Base-by-base conservation (phyloP, 352 stramenopile species). In the Pythium guiyangense region DNA sequence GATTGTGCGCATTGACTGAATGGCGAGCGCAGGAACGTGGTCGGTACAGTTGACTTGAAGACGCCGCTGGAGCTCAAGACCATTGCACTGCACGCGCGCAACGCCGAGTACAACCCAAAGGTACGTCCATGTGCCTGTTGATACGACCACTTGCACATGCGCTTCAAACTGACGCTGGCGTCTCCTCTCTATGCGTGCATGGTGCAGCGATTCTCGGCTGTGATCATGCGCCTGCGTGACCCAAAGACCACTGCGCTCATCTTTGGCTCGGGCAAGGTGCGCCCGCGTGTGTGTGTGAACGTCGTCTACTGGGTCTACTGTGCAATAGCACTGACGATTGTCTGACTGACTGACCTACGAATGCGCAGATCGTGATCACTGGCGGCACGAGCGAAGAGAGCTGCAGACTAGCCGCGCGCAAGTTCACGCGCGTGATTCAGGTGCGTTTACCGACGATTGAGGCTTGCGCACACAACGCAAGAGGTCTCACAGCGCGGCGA, bases 31-130 rank as follows among this genome's bases (percentile, higher is more conserved):
- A 96, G 88, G 74, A 99, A 98, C 58, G 80, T 98, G 27, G 92
- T 98, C n/a, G 84, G 88, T 5, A 98, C 92, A 0, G 92, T 98
- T 39, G 97, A 99, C 69, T 69, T 99, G 15, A 94, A 97, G 53
- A 95, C 92, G 31, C 81, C 78, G 34, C 74, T 99, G 20, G 96
- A 99, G 67, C 83, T 99, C 25, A 98, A 98, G 72, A 97, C 90
- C 48, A 98, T 99, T 58, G 95, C 97, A 37, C 70, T 98, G 22
- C 93, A 98, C 59, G 96, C 96, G 46, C 89, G 97, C 18, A 99
- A 99, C 63, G 97, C 97, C 8, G 97, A 99, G 77, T 99, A 99
- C 74, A 99, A 99, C 74, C 97, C 97, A 12, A 97, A 97, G 79
- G 88, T 96, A 49, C 3, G 20, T 55, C 17, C 39, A 15, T 42